Conservation (phyloP, 129 eudicot species). For the Flaveria robusta region DNA sequence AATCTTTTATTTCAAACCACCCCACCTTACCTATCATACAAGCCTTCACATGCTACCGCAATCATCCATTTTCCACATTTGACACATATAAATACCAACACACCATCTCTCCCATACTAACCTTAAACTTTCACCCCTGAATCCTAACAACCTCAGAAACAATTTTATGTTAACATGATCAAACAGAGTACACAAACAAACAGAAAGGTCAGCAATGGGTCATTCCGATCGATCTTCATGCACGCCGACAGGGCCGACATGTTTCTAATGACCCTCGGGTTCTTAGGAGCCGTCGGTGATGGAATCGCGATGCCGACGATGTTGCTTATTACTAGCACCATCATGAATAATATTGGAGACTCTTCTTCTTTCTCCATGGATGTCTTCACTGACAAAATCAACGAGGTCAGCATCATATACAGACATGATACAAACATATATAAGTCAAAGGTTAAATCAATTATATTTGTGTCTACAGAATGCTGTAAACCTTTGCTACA, state of each 20-base stretch:
- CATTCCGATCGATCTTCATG: constrained; percentile 74
- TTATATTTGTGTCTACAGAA: constrained; percentile 40
- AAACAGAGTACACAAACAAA: constrained; percentile 12
- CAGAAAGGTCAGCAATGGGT: constrained; percentile 39
- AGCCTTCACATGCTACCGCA: constrained; percentile 14
- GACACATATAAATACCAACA: constrained; percentile 24
- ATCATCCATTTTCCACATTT: constrained; percentile 3
- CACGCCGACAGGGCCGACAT: constrained; percentile 68
- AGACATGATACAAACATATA: neutral
- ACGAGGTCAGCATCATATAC: constrained; percentile 47
- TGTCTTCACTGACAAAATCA: constrained; percentile 43
- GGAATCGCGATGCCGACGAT: constrained; percentile 72
- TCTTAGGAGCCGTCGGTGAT: constrained; percentile 75
- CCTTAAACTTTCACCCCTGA: constrained; percentile 17
- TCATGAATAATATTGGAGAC: constrained; percentile 76
- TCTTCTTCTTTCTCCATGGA: constrained; percentile 21
- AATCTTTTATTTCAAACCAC: neutral
- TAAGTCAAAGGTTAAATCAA: neutral
- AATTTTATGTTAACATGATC: constrained; percentile 21
- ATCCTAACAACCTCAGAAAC: neutral
- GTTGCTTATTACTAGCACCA: constrained; percentile 62
- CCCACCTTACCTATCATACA: constrained; percentile 26
- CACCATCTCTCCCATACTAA: constrained; percentile 20
- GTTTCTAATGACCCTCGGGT: constrained; percentile 65
- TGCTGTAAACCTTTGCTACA: constrained; percentile 52